Evolutionary conservation across 108 stramenopile species (phyloP), one percentile per base, ranked within the genome.

Genomic region (Cylindrotheca fusiformis): DNA sequence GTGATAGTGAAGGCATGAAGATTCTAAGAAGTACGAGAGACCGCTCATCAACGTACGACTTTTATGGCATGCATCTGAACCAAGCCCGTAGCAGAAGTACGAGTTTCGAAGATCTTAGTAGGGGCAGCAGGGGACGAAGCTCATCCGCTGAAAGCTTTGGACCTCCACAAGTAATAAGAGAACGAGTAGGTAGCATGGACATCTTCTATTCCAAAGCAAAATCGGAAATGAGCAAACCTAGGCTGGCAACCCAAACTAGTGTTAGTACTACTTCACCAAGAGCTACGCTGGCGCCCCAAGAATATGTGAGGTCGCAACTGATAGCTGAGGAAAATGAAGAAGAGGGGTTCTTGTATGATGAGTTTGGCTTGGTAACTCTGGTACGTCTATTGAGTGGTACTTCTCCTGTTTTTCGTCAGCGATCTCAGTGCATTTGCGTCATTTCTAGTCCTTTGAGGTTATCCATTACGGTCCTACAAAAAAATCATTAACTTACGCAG

Each of bases 101-200:
- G 1, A 60, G 60, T 19, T 10, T 6, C 21, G 47, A 25, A 21
- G 62, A 52, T 26, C 3, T 52, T 23, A 12, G 17, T 18, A 5
- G 28, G 2, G 20, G 62, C 20, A n/a, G 12, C 14, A 21, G 51
- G 60, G 4, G 60, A 48, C 3, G 36, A 41, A 14, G 36, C 6
- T 10, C 36, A 41, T 41, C 36, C 12, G n/a, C n/a, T 5, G 21
- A n/a, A n/a, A n/a, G n/a, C n/a, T n/a, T n/a, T n/a, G 50, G 12
- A n/a, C n/a, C 50, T 51, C 20, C 26, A 26, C 31, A 27, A 22
- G 30, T 61, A 29, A 48, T 29, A 18, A 54, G 60, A 63, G 60
- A 70, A 62, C 52, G 69, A 5, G 30, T 70, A 22, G 69, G 69
- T 22, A 70, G 69, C 36, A 70, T 70, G 69, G 69, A 70, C 31